Evolutionary conservation across 345 rosid species (phyloP).

Genomic region (Tarenaya hassleriana): DNA sequence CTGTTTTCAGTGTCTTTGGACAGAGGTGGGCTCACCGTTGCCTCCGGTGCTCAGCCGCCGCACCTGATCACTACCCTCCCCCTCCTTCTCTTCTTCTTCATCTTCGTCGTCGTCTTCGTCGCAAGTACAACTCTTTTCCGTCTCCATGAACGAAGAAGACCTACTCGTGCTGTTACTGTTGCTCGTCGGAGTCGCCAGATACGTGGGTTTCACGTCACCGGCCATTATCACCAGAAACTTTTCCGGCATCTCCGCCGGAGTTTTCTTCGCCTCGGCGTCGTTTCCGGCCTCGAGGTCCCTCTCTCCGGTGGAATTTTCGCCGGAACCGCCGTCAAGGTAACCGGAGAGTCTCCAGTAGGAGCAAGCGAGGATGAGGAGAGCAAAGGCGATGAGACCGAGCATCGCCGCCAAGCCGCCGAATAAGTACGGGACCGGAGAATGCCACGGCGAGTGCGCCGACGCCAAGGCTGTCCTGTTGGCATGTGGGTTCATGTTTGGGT

Average conservation of each 20-base stretch:
- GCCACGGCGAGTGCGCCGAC: slow-evolving; percentile 64
- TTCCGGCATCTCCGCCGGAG: slow-evolving; percentile 41
- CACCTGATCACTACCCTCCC: slow-evolving; percentile 19
- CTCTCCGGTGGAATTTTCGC: slow-evolving; percentile 24
- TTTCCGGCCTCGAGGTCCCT: slow-evolving; percentile 64
- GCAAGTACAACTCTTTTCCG: slow-evolving; percentile 36
- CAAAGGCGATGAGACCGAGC: slow-evolving; percentile 86
- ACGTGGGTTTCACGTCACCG: slow-evolving; percentile 63
- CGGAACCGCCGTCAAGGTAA: slow-evolving; percentile 40
- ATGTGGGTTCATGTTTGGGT: slow-evolving; percentile 28
- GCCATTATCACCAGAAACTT: slow-evolving; percentile 89
- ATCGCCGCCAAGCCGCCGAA: slow-evolving; percentile 94
- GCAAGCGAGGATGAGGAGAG: slow-evolving; percentile 82
- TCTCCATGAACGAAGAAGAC: slow-evolving; percentile 40
- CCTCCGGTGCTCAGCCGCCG: slow-evolving; percentile 14
- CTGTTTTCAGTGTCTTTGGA: slow-evolving; percentile 26
- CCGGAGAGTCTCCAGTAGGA: slow-evolving; percentile 92
- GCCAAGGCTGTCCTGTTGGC: slow-evolving; percentile 17
- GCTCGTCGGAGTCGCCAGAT: slow-evolving; percentile 64
- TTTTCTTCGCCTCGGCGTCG: slow-evolving; percentile 29
- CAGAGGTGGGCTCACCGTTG: slow-evolving; percentile 8
- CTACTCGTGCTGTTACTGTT: slow-evolving; percentile 16
- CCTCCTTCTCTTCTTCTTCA: slow-evolving; percentile 23
- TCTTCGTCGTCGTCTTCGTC: slow-evolving; percentile 27
- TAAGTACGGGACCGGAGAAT: slow-evolving; percentile 89